Conservation (phyloP, 1,284 basidiomycete species). For the Ustilago nuda region DNA sequence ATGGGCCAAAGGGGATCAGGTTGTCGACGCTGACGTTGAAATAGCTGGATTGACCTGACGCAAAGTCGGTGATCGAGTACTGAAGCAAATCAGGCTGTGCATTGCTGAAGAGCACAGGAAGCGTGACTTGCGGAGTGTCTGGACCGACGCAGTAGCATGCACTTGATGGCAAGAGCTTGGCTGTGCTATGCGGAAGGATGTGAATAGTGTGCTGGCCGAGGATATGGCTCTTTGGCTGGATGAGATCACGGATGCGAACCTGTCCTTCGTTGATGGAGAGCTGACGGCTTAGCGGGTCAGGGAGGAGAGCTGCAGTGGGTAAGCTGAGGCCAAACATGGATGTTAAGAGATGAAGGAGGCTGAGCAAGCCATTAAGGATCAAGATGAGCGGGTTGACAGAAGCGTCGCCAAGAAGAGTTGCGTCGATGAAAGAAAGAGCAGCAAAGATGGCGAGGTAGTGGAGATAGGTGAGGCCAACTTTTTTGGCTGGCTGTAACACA, state of each 20-base stretch:
- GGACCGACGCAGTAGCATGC: slow-evolving; percentile 76
- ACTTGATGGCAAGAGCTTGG: slow-evolving; percentile 77
- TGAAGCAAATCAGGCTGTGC: slow-evolving; percentile 80
- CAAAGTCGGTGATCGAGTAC: slow-evolving; percentile 82
- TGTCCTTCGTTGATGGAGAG: slow-evolving; percentile 68
- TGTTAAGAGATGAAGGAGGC: slow-evolving; percentile 18
- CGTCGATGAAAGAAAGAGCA: slow-evolving; percentile 41
- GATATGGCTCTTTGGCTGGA: slow-evolving; percentile 74
- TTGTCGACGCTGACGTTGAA: slow-evolving; percentile 80
- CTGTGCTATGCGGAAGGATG: slow-evolving; percentile 83
- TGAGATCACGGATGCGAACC: slow-evolving; percentile 69
- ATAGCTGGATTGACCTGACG: slow-evolving; percentile 72
- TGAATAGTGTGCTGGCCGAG: slow-evolving; percentile 88
- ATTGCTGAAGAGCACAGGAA: slow-evolving; percentile 90
- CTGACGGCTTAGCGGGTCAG: slow-evolving; percentile 72
- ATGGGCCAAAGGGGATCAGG: slow-evolving; percentile 70
- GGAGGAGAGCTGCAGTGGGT: slow-evolving; percentile 58
- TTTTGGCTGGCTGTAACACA: slow-evolving; percentile 75
- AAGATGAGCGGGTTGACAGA: slow-evolving; percentile 35
- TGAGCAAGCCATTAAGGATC: slow-evolving; percentile 27
- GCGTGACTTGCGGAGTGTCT: slow-evolving; percentile 74
- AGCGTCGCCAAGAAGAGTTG: slow-evolving; percentile 38
- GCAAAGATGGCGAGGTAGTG: slow-evolving; percentile 48
- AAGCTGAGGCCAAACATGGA: slow-evolving; percentile 47
- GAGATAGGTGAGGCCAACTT: slow-evolving; percentile 42